Conservation (phyloP, 2,329 filamentous ascomycete genomes). For the Coniosporium tulheliwenetii region DNA sequence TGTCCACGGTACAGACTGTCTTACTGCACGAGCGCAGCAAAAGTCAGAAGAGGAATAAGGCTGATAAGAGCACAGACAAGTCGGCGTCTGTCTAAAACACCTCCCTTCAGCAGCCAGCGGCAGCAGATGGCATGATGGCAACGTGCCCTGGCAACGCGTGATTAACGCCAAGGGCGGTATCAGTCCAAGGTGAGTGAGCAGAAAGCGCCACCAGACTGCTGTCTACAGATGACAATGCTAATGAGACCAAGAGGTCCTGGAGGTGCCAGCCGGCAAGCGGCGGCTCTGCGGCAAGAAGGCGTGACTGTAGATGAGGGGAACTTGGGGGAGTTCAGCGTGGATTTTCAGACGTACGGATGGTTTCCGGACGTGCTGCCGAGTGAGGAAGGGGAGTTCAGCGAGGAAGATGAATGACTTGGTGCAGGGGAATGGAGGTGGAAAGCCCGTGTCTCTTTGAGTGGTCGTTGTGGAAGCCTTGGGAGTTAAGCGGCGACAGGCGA, state of each 20-base stretch:
- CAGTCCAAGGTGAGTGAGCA: slow-evolving; percentile 52
- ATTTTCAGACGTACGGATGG: slow-evolving; percentile 32
- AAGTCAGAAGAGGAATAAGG: too few relatives aligned
- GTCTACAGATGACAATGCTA: background rate
- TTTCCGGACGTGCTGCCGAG: slow-evolving; percentile 21
- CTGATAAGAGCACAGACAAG: slow-evolving; percentile 41
- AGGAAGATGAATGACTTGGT: background rate
- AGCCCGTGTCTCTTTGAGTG: too few relatives aligned
- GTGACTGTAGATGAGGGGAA: slow-evolving; percentile 28
- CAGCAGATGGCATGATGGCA: slow-evolving; percentile 51
- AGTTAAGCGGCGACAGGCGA: background rate
- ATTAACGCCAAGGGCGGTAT: slow-evolving; percentile 79
- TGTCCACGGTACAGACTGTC: slow-evolving; percentile 23
- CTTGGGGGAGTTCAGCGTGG: slow-evolving; percentile 31
- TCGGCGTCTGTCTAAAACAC: slow-evolving; percentile 81
- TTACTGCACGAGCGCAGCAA: too few relatives aligned
- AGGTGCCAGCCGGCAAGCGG: slow-evolving; percentile 30
- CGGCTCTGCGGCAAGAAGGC: slow-evolving; percentile 28
- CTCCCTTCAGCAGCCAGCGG: slow-evolving; percentile 40
- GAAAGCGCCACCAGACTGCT: background rate
- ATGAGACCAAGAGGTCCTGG: slow-evolving; percentile 21
- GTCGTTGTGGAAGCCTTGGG: background rate
- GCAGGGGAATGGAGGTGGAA: too few relatives aligned
- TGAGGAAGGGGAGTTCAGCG: slow-evolving; percentile 4
- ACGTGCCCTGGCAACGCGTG: slow-evolving; percentile 89